Percentiles rank a stretch among this genome's conserved stretches.
Conservation (phyloP, 2,329 filamentous ascomycete species). For the Alternaria metachromatica region DNA sequence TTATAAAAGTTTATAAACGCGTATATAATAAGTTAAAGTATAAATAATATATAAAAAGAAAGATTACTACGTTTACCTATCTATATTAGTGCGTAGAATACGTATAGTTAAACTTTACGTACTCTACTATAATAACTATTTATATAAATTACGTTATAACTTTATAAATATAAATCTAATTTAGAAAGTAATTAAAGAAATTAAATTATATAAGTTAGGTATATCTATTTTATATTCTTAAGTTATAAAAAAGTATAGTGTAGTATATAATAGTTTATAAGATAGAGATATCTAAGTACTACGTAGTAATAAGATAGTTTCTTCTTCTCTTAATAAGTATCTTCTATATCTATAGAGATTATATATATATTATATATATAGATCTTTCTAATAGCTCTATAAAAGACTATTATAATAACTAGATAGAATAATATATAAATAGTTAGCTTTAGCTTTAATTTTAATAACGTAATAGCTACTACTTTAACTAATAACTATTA, state of each 20-base stretch:
- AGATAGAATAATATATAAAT: neutral
- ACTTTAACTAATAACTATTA: neutral
- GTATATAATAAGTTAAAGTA: neutral
- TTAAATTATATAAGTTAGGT: neutral
- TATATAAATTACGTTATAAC: neutral
- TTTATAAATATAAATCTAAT: neutral
- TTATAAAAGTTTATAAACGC: neutral
- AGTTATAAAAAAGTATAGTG: neutral
- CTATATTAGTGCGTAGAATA: neutral
- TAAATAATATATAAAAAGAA: neutral
- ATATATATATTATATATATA: neutral
- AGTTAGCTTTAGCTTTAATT: constrained; percentile 5
- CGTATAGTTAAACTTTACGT: neutral
- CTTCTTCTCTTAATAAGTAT: neutral
- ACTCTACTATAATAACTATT: neutral
- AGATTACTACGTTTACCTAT: neutral
- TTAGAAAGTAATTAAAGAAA: neutral
- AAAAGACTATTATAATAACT: neutral
- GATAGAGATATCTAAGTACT: neutral
- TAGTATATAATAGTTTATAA: neutral
- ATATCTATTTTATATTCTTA: neutral
- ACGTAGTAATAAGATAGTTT: neutral
- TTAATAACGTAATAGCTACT: neutral
- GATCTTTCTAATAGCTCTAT: neutral
- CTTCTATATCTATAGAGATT: neutral